Percentiles rank a stretch among this genome's conserved stretches.
phyloP scores from a whole-genome alignment of 805 yeast species.

The Yamadazyma akitaensis region DNA sequence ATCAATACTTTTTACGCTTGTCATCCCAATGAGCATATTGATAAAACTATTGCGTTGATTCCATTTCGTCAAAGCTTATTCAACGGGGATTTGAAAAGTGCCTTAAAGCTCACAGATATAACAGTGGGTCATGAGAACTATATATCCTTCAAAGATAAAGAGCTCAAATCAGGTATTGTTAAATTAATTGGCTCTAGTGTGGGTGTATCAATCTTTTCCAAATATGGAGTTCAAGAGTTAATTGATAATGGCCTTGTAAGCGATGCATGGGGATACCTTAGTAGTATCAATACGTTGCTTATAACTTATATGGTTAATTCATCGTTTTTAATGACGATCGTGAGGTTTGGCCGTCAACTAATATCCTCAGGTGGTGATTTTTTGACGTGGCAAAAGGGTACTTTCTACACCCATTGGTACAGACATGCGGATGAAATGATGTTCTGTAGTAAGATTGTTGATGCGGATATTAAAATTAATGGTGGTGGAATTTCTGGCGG shows the following conservation, averaged over 20 bases:
- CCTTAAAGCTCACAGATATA: slow-evolving; percentile 54
- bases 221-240: slow-evolving; percentile 39
- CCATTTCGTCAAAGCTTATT: slow-evolving; percentile 60
- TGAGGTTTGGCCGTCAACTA: slow-evolving; percentile 38
- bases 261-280: slow-evolving; percentile 35
- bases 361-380: slow-evolving; percentile 46
- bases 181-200: slow-evolving; percentile 31
- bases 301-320: slow-evolving; percentile 39
- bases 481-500: slow-evolving; percentile 46
- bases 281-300: slow-evolving; percentile 47
- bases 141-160: slow-evolving; percentile 28
- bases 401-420: slow-evolving; percentile 61
- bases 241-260: slow-evolving; percentile 39
- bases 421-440: slow-evolving; percentile 64
- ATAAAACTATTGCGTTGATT: slow-evolving; percentile 47
- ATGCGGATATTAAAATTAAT: slow-evolving; percentile 56
- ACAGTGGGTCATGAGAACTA: slow-evolving; percentile 60
- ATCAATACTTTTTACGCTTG: slow-evolving; percentile 24
- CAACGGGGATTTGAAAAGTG: slow-evolving; percentile 54
- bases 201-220: slow-evolving; percentile 34
- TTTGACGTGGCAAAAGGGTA: slow-evolving; percentile 62
- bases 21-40: slow-evolving; percentile 28
- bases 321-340: slow-evolving; percentile 39
- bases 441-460: slow-evolving; percentile 62
- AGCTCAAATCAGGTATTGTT: slow-evolving; percentile 28